Base-by-base conservation (phyloP, 2,329 filamentous ascomycete species). In the Ophiosphaerella korrae region DNA sequence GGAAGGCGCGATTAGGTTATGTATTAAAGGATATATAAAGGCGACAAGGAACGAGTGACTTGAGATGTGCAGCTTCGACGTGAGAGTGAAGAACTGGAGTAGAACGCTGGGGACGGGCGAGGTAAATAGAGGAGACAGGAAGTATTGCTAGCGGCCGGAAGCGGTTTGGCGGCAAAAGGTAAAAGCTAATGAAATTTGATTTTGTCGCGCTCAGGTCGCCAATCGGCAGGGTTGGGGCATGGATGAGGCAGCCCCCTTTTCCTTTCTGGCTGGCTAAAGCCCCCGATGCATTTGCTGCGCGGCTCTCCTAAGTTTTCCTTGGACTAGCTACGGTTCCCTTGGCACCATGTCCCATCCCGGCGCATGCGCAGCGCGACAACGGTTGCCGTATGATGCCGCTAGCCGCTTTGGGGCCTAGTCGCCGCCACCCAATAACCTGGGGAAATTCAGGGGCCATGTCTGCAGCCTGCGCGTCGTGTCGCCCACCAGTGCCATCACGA, bases 391-490 rank as follows among this genome's bases (percentile, higher is more conserved):
- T 60, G 45, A 36, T 31, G 34, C 8, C 12, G 23, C 57, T 65
- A 65, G 54, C 69, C 50, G 37, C 24, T 37, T 48, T 24, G 9
- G 45, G 66, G 1, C 13, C 57, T 57, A 60, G 29, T 3, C 50
- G 6, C 40, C 52, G 60, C 60, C 63, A 66, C 34, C 51, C 65
- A 68, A 69, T 70, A 68, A 69, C 56, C 60, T 68, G 70, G 70
- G 66, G 59, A 71, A 68, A 62, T 71, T 70, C 67, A 69, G 66
- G 67, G 68, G 66, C 53, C 42, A 50, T 48, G 53, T 47, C 51
- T 62, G 53, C 57, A 53, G 39, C 18, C 13, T 35, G 29, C 21
- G 24, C 23, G 39, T 48, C 39, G 40, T 21, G 3, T 21, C 18
- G 18, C 18, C 18, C 18, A 21, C 18, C 3, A 21, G 18, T 21